A percentile compares a stretch with the other conserved stretches of the same genome.
Evolutionary conservation across 495 filamentous ascomycete species (phyloP).

Genomic region (Xylaria cubensis): DNA sequence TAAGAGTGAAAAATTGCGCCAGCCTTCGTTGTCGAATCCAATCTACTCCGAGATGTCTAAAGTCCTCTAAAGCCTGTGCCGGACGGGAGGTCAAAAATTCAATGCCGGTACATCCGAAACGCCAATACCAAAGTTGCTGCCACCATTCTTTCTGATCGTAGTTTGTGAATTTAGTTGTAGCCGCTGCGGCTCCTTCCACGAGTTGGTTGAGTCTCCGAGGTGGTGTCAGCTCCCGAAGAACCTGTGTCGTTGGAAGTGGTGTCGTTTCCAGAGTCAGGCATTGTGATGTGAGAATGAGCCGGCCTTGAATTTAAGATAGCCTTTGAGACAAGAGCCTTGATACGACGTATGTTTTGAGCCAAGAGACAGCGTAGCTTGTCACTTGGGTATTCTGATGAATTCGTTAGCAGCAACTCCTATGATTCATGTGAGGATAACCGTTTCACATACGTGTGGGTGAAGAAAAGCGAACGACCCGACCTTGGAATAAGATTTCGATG

Average conservation of each 20-base stretch:
- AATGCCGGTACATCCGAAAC: slow-evolving; percentile 13
- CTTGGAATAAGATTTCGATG: neutral
- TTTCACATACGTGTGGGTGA: slow-evolving; percentile 10
- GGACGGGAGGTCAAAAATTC: neutral
- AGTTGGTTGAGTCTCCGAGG: slow-evolving; percentile 19
- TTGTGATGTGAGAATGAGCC: slow-evolving; percentile 16
- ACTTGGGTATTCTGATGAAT: neutral
- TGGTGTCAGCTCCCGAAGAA: slow-evolving; percentile 12
- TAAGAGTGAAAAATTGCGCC: slow-evolving; percentile 17
- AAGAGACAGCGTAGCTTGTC: neutral
- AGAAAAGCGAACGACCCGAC: neutral
- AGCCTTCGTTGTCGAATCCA: slow-evolving; percentile 4
- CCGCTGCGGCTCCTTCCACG: slow-evolving; percentile 29
- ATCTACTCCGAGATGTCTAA: slow-evolving; percentile 16
- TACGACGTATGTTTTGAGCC: neutral
- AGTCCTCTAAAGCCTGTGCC: neutral
- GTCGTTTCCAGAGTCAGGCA: slow-evolving; percentile 28
- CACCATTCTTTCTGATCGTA: neutral
- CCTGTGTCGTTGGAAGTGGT: slow-evolving; percentile 25
- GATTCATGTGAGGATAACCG: neutral
- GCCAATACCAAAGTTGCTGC: slow-evolving; percentile 10
- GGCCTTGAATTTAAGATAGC: neutral
- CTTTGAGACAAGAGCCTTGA: neutral
- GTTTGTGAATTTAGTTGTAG: slow-evolving; percentile 22
- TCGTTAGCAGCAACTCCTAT: slow-evolving; percentile 7